phyloP scores from a whole-genome alignment of 495 filamentous ascomycete species.

The Neurospora sp. region DNA sequence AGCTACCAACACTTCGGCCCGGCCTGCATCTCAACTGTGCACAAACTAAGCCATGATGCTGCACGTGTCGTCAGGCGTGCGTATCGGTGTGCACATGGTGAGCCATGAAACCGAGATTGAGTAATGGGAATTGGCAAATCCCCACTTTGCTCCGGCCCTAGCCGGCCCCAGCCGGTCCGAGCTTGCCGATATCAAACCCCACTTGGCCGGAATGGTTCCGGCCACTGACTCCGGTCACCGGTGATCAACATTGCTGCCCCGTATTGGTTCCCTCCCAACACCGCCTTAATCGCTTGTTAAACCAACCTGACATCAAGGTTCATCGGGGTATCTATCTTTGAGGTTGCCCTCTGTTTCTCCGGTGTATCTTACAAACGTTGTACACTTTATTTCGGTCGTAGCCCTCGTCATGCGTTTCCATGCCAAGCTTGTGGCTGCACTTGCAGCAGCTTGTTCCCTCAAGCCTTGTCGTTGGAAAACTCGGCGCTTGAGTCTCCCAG shows the following conservation, averaged over 20 bases:
- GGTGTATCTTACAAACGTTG: neutral
- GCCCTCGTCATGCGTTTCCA: neutral
- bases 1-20: neutral
- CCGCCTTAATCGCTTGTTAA: neutral
- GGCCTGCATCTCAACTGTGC: neutral
- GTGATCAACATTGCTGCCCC: neutral
- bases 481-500: neutral
- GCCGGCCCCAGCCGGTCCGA: constrained; percentile 24
- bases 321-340: neutral
- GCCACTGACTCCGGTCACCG: constrained; percentile 12
- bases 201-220: constrained; percentile 26
- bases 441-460: neutral
- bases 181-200: neutral
- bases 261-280: neutral
- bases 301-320: neutral
- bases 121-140: constrained; percentile 14
- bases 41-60: neutral
- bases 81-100: neutral
- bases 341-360: neutral
- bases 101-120: constrained; percentile 1
- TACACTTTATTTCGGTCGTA: neutral
- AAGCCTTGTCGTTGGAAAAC: neutral
- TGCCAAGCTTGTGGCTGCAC: neutral
- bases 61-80: neutral
- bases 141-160: constrained; percentile 25